Base-by-base conservation (phyloP, 2,329 filamentous ascomycete species). In the Nothopassalora personata region DNA sequence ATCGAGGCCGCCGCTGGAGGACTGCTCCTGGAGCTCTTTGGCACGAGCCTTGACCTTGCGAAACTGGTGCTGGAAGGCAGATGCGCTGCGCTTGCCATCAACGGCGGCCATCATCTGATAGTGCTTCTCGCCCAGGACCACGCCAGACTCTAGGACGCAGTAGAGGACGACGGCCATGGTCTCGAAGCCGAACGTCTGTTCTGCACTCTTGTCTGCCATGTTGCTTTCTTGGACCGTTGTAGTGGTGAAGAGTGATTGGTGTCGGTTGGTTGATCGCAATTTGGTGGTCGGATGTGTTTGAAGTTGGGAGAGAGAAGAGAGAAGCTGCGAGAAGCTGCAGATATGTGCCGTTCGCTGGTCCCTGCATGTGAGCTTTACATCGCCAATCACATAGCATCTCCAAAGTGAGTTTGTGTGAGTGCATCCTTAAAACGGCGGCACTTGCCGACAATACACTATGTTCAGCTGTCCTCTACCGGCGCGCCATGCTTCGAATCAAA, bases 81-180 rank as follows among this genome's bases (percentile, higher is more conserved):
- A 56, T 2, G 8, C 39, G 27, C 54, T 58, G 43, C 62, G 60
- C 0, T 45, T 63, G 43, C 68, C 65, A 49, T 70, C 68, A 10
- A 70, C 53, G 4, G 49, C 43, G 1, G 62, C 47, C 70, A 73
- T 73, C n/a, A 72, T 54, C n/a, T 66, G 34, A 64, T 64, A 72
- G 43, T 68, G 58, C 27, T 64, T 66, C 19, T 3, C 58, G 18
- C 64, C 59, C 4, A 70, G 45, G 8, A 49, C 60, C 33, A 56
- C 50, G 53, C 66, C 64, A 51, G 45, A 43, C 18, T 65, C 39
- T 53, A 57, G 56, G 7, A 59, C 23, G 30, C 53, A 58, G 51
- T 50, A 58, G 28, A 58, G 30, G 13, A 62, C 54, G 8, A 59
- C 56, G 15, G 60, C 52, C 36, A 64, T 36, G 34, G 34, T 59